Evolutionary conservation across 2,329 filamentous ascomycete genomes (phyloP).

Genomic region (Lachnellula occidentalis): DNA sequence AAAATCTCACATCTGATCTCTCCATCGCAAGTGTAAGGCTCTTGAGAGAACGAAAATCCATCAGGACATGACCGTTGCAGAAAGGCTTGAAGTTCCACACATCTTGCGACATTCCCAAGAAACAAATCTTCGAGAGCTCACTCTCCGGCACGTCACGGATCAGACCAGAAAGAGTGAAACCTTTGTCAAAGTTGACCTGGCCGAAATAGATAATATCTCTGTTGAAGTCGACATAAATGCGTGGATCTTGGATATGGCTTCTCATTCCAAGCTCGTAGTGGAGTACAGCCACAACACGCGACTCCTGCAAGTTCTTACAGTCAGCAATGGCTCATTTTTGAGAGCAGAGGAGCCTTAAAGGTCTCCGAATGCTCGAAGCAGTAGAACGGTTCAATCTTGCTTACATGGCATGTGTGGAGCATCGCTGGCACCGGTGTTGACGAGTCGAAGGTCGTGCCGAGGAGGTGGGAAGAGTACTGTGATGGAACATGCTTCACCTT

Average conservation of each 20-base stretch:
- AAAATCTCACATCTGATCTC: not conserved
- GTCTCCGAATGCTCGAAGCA: not conserved
- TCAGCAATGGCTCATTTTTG: too few relatives aligned
- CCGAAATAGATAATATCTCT: conserved; percentile 3
- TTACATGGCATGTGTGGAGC: not conserved
- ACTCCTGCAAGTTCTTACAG: not conserved
- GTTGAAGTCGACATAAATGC: conserved; percentile 1
- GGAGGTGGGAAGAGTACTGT: not conserved
- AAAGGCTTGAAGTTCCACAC: not conserved
- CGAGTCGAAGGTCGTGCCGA: not conserved
- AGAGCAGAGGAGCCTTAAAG: too few relatives aligned
- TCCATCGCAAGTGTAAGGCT: not conserved
- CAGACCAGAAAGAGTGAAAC: not conserved
- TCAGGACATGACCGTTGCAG: not conserved
- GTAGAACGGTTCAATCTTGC: not conserved
- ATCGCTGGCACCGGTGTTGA: not conserved
- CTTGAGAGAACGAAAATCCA: not conserved
- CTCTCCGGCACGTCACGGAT: not conserved
- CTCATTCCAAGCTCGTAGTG: conserved; percentile 1
- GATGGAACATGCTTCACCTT: not conserved
- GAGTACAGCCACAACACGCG: not conserved
- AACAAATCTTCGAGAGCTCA: conserved; percentile 2
- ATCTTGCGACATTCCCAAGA: not conserved
- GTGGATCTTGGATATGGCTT: not conserved
- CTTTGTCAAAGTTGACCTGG: not conserved